phyloP scores from a whole-genome alignment of 1,284 basidiomycete genomes.

The Puccinia polysora region DNA sequence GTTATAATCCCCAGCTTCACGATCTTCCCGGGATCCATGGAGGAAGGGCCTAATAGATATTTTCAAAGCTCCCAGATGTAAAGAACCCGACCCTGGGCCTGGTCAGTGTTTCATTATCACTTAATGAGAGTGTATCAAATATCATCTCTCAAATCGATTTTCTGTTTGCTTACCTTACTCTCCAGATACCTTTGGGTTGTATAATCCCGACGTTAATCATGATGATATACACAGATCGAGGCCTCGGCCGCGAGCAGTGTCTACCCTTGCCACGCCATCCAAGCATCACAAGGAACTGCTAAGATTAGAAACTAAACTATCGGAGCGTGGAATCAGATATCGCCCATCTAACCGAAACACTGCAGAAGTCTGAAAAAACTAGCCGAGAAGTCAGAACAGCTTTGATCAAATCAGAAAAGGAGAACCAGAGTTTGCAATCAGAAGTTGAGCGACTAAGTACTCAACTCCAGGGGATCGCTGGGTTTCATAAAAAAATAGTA shows the following conservation, averaged over 20 bases:
- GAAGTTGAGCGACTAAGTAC: slow-evolving; percentile 20
- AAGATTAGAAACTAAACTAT: slow-evolving; percentile 29
- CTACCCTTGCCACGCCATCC: slow-evolving; percentile 33
- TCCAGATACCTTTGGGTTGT: slow-evolving; percentile 40
- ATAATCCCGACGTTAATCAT: slow-evolving; percentile 12
- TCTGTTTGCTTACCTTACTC: too few species aligned
- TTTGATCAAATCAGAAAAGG: slow-evolving; percentile 1
- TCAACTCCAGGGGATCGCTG: slow-evolving; percentile 18
- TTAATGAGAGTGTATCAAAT: too few species aligned
- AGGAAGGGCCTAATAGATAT: slow-evolving; percentile 42
- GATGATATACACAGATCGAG: neutral
- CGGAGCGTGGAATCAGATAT: slow-evolving; percentile 28
- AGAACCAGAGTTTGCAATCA: slow-evolving; percentile 3
- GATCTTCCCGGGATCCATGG: slow-evolving; percentile 39
- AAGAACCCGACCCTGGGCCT: slow-evolving; percentile 22
- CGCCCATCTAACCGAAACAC: slow-evolving; percentile 10
- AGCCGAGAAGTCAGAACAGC: slow-evolving; percentile 24
- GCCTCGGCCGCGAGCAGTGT: slow-evolving; percentile 17
- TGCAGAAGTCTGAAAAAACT: slow-evolving; percentile 25
- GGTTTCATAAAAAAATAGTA: slow-evolving; percentile 32
- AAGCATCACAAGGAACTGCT: slow-evolving; percentile 32
- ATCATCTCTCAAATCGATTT: too few species aligned
- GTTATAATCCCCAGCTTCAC: slow-evolving; percentile 28
- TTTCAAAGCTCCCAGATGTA: slow-evolving; percentile 34
- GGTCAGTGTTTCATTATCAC: slow-evolving; percentile 8